phyloP scores from a whole-genome alignment of 495 filamentous ascomycete species.

The Aspergillus nidulans region DNA sequence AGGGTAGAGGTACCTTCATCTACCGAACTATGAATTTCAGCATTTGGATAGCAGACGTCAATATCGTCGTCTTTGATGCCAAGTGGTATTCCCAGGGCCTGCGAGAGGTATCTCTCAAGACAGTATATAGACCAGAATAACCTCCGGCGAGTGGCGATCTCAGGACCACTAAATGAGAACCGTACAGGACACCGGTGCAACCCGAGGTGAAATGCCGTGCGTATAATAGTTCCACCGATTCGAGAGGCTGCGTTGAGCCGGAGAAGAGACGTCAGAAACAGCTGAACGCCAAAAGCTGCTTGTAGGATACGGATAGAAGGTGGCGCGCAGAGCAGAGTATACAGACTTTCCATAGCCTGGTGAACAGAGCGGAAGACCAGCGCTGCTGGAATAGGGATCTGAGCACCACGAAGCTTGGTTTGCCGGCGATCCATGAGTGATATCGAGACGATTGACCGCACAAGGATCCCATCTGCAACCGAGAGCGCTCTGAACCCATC shows the following conservation, averaged over 20 bases:
- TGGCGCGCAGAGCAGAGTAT: constrained; percentile 30
- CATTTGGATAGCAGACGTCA: constrained; percentile 47
- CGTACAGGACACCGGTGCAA: constrained; percentile 46
- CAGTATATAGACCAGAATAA: constrained; percentile 51
- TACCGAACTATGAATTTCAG: constrained; percentile 29
- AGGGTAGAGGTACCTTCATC: constrained; percentile 6
- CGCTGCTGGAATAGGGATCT: constrained; percentile 23
- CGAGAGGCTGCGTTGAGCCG: constrained; percentile 47
- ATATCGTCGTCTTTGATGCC: constrained; percentile 49
- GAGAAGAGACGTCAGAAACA: constrained; percentile 44
- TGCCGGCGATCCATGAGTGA: constrained; percentile 36
- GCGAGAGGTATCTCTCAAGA: constrained; percentile 45
- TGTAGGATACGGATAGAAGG: constrained; percentile 38
- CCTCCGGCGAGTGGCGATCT: constrained; percentile 36
- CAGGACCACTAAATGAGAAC: constrained; percentile 35
- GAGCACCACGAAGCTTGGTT: constrained; percentile 10
- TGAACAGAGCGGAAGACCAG: constrained; percentile 36
- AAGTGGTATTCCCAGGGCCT: constrained; percentile 46
- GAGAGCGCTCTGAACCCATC: constrained; percentile 21
- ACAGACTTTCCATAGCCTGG: constrained; percentile 35
- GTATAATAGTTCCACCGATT: constrained; percentile 41
- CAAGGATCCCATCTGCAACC: constrained; percentile 28
- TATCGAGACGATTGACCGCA: constrained; percentile 46
- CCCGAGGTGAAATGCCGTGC: constrained; percentile 44
- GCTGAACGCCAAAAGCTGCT: constrained; percentile 39